These are phyloP conservation scores for Pestalotiopsis sp. DNA, from an alignment of 2,329 filamentous ascomycete genomes.

Conservation along the genomic window DNA sequence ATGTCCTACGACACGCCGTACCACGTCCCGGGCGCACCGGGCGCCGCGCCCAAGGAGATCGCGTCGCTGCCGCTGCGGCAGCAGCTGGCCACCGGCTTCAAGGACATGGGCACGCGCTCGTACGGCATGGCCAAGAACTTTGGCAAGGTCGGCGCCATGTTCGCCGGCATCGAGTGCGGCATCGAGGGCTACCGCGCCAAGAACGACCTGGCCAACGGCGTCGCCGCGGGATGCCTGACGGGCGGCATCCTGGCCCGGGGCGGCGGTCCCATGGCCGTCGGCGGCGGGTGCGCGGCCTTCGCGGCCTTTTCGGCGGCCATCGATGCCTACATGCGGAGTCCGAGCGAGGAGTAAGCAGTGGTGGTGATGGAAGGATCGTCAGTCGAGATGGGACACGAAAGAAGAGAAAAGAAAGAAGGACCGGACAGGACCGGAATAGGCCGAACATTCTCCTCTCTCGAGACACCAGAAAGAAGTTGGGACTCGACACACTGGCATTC, in stretches of 20 bases:
- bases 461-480: conserved; percentile 12
- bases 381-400: conserved; percentile 11
- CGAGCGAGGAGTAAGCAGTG: conserved; percentile 54
- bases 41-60: conserved; percentile 37
- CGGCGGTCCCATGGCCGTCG: conserved; percentile 86
- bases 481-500: conserved; percentile 11
- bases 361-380: neutral
- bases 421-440: neutral
- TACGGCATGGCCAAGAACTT: conserved; percentile 91
- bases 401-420: conserved; percentile 2
- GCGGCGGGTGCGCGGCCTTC: conserved; percentile 87
- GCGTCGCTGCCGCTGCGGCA: conserved; percentile 75
- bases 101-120: conserved; percentile 88
- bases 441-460: neutral
- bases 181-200: conserved; percentile 91
- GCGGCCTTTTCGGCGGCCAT: conserved; percentile 91
- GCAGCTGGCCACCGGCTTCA: conserved; percentile 83
- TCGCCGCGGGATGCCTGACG: conserved; percentile 85
- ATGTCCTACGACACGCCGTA: conserved; percentile 98
- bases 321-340: conserved; percentile 86
- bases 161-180: conserved; percentile 90
- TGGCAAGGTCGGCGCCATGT: conserved; percentile 87
- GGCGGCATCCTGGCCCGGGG: conserved; percentile 84
- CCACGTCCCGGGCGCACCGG: conserved; percentile 44
- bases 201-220: conserved; percentile 88